phyloP scores from a whole-genome alignment of 257 asterid species.

The Voacanga thouarsii region DNA sequence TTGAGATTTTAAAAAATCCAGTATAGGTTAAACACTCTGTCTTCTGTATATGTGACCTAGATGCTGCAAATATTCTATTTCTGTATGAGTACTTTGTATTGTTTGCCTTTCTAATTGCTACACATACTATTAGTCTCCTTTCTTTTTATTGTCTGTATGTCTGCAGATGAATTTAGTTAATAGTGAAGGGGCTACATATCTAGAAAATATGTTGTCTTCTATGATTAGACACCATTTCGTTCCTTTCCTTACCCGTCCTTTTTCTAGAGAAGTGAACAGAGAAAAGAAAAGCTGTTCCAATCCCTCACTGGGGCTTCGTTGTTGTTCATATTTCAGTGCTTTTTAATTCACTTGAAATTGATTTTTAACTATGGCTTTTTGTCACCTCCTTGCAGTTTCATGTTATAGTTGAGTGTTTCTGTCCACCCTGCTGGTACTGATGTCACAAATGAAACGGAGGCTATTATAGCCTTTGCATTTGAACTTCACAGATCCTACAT shows the following conservation, averaged over 20 bases:
- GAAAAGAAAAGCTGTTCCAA: too few relatives aligned
- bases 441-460: neutral
- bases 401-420: neutral
- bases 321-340: neutral
- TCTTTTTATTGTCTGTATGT: neutral
- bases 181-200: neutral
- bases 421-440: neutral
- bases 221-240: neutral
- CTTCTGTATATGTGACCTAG: neutral
- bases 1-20: too few relatives aligned
- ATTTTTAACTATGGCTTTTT: neutral
- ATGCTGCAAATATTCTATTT: neutral
- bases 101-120: neutral
- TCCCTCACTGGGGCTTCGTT: too few relatives aligned
- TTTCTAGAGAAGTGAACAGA: too few relatives aligned
- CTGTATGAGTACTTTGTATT: neutral
- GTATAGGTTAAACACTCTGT: neutral
- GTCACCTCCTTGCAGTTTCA: neutral
- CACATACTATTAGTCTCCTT: neutral
- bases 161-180: neutral
- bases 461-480: neutral
- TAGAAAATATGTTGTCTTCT: neutral
- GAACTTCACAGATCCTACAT: neutral
- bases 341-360: neutral
- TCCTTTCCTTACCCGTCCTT: neutral